phyloP scores from a whole-genome alignment of 306 rosid species.

The Trifolium repens region DNA sequence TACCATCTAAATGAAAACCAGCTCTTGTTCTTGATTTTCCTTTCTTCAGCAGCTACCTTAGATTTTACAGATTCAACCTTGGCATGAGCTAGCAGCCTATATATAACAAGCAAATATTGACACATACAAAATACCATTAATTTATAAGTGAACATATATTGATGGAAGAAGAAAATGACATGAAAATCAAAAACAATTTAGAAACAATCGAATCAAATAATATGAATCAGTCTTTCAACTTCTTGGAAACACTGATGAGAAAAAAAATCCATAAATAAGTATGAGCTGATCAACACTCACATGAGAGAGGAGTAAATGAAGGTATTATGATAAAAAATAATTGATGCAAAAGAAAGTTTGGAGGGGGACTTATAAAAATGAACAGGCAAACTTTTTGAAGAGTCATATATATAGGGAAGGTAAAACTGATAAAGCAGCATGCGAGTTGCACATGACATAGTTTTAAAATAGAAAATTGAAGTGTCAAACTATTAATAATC shows the following conservation, averaged over 20 bases:
- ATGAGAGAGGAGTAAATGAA: too few relatives aligned
- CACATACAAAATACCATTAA: constrained; percentile 6
- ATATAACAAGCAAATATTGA: constrained; percentile 34
- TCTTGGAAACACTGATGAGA: constrained; percentile 6
- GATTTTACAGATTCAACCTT: constrained; percentile 90
- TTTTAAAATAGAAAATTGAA: too few relatives aligned
- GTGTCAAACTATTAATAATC: too few relatives aligned
- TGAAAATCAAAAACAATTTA: constrained; percentile 6
- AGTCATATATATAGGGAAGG: too few relatives aligned
- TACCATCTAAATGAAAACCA: constrained; percentile 94
- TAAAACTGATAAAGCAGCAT: too few relatives aligned
- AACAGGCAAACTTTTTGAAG: too few relatives aligned
- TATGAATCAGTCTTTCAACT: neutral
- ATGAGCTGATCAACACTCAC: neutral
- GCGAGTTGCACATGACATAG: too few relatives aligned
- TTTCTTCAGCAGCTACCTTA: constrained; percentile 91
- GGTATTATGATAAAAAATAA: too few relatives aligned
- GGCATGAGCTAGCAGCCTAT: constrained; percentile 96
- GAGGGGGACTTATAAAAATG: too few relatives aligned
- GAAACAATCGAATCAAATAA: constrained; percentile 9
- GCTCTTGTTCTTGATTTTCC: constrained; percentile 66
- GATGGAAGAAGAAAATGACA: constrained; percentile 4
- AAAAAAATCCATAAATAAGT: neutral
- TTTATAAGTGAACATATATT: constrained; percentile 5
- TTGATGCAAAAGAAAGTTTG: too few relatives aligned